Evolutionary conservation across 441 rosid species (phyloP).

Genomic region (Aquilaria agallochum): DNA sequence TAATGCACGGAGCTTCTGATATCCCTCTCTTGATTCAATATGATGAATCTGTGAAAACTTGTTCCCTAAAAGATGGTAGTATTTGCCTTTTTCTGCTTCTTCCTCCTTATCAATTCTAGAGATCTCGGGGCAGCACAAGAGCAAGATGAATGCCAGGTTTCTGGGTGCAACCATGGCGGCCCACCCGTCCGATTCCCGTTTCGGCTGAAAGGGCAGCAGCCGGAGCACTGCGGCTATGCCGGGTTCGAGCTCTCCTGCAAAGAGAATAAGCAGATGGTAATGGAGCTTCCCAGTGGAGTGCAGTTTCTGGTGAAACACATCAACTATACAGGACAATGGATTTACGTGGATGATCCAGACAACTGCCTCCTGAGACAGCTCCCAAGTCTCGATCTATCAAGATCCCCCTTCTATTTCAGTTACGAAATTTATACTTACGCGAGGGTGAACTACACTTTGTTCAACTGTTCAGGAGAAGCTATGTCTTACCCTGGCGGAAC

Average conservation of each 20-base stretch:
- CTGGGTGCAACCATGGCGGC: neutral
- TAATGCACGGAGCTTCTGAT: no score
- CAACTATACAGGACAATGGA: conserved; percentile 3
- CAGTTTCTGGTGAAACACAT: conserved; percentile 3
- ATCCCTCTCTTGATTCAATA: no score
- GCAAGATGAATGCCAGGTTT: neutral
- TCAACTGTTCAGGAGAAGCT: conserved; percentile 7
- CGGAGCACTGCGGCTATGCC: conserved; percentile 11
- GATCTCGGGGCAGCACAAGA: neutral
- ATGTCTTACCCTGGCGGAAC: neutral
- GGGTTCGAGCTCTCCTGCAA: conserved; percentile 18
- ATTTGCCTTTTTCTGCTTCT: neutral
- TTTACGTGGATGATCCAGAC: conserved; percentile 9
- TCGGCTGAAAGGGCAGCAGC: conserved; percentile 6
- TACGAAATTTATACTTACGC: no score
- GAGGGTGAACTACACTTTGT: neutral
- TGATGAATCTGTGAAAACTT: no score
- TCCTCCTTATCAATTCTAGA: neutral
- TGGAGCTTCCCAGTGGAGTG: conserved; percentile 1
- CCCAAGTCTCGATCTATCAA: conserved; percentile 10
- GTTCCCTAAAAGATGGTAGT: neutral
- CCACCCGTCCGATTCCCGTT: conserved; percentile 19
- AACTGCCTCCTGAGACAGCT: conserved; percentile 7
- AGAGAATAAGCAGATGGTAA: neutral
- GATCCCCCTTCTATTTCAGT: conserved; percentile 1